phyloP scores from a whole-genome alignment of 179 eudicot species.

The Silene noctiflora region DNA sequence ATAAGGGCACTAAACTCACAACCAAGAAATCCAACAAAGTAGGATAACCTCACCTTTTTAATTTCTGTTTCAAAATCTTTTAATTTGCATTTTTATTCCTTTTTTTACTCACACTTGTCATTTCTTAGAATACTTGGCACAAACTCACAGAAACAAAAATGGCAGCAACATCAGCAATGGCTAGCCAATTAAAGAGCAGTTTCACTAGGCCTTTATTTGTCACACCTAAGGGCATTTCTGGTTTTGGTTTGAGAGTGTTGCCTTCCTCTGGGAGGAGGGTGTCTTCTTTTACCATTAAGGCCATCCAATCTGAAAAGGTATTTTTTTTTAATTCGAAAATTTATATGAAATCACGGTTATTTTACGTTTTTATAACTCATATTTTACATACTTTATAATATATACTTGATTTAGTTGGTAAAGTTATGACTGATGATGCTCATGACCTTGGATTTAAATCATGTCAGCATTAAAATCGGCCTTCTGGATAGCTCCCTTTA shows the following conservation, averaged over 20 bases:
- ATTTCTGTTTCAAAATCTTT: constrained; percentile 27
- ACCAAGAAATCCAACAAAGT: constrained; percentile 28
- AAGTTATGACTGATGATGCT: too few species aligned
- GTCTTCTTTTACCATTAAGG: constrained; percentile 57
- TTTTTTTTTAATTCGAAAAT: background rate
- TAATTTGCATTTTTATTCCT: constrained; percentile 15
- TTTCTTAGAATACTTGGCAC: background rate
- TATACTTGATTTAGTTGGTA: too few species aligned
- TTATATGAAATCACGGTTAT: background rate
- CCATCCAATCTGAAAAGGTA: constrained; percentile 80
- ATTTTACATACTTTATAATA: too few species aligned
- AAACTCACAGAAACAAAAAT: constrained; percentile 11
- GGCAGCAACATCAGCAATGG: constrained; percentile 74
- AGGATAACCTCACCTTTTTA: constrained; percentile 27
- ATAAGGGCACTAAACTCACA: constrained; percentile 20
- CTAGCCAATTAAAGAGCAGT: constrained; percentile 73
- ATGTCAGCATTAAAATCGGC: too few species aligned
- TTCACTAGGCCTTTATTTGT: constrained; percentile 41
- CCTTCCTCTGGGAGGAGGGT: constrained; percentile 40
- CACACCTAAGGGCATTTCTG: constrained; percentile 72
- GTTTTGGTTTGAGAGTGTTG: constrained; percentile 50
- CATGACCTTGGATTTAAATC: too few species aligned
- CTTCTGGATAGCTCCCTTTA: too few species aligned
- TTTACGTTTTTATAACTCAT: too few species aligned
- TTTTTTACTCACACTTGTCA: background rate